Percentiles rank a stretch among this genome's conserved stretches.
Conservation (phyloP, 2,329 filamentous ascomycete species). For the Fusarium temperatum region DNA sequence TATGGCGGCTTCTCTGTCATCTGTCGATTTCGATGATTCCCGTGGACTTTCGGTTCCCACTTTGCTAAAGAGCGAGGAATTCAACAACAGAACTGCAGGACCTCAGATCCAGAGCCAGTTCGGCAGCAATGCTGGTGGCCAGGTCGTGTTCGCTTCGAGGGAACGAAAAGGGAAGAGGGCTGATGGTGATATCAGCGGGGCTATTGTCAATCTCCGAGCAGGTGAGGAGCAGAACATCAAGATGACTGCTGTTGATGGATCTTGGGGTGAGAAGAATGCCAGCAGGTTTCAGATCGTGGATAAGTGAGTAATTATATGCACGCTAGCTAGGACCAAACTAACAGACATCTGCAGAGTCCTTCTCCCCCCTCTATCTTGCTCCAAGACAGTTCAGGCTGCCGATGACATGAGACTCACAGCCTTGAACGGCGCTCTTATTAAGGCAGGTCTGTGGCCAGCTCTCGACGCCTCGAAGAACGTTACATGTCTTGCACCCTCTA, state of each 20-base stretch:
- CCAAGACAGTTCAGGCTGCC: conserved; percentile 14
- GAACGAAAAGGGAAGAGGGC: neutral
- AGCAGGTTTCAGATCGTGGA: conserved; percentile 34
- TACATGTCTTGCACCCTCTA: conserved; percentile 36
- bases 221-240: conserved; percentile 30
- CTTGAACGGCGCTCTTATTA: conserved; percentile 23
- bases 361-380: conserved; percentile 20
- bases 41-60: conserved; percentile 25
- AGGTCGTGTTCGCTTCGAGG: conserved; percentile 26
- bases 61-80: conserved; percentile 5
- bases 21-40: conserved; percentile 4
- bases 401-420: conserved; percentile 13
- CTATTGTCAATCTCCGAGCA: conserved; percentile 12
- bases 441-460: conserved; percentile 18
- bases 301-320: neutral
- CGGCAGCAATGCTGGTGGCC: conserved; percentile 17
- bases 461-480: conserved; percentile 30
- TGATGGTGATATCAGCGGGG: neutral
- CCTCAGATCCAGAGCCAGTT: conserved; percentile 12
- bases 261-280: conserved; percentile 25
- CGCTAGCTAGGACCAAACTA: rapidly evolving
- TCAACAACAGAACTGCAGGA: conserved; percentile 33
- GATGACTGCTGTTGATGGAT: conserved; percentile 35
- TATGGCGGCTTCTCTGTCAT: conserved; percentile 7
- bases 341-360: conserved; percentile 9